These are phyloP conservation scores for Avicennia marina DNA, from an alignment of 257 asterid genomes.

Conservation along the genomic window DNA sequence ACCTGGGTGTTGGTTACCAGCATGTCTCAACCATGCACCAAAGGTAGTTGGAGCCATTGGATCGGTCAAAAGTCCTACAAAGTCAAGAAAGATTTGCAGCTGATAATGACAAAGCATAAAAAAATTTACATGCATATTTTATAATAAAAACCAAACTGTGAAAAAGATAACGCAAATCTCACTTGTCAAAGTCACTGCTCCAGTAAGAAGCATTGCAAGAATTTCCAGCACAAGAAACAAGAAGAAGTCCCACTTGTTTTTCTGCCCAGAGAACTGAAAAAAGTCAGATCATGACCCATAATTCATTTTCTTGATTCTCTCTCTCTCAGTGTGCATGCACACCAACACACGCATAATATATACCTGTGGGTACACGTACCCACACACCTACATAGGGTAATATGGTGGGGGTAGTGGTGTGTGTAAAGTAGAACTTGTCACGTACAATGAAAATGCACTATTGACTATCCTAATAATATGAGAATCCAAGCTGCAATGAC, in stretches of 20 bases:
- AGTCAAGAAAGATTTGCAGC: slow-evolving; percentile 4
- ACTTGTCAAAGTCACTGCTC: slow-evolving; percentile 80
- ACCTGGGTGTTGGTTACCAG: slow-evolving; percentile 69
- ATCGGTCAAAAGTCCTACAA: slow-evolving; percentile 85
- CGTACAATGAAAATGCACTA: too few species aligned
- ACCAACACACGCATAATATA: too few species aligned
- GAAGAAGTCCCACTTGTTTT: slow-evolving; percentile 98
- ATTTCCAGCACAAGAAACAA: slow-evolving; percentile 80
- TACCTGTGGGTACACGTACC: too few species aligned
- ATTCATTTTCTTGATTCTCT: neutral
- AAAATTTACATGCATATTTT: slow-evolving; percentile 1
- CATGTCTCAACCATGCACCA: slow-evolving; percentile 80
- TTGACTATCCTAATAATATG: too few species aligned
- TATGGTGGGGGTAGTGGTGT: too few species aligned
- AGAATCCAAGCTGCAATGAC: too few species aligned
- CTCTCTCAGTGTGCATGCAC: too few species aligned
- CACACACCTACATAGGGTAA: too few species aligned
- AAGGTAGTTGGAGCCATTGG: slow-evolving; percentile 85
- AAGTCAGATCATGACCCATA: slow-evolving; percentile 13
- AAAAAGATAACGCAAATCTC: slow-evolving; percentile 27
- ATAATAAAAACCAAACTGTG: neutral
- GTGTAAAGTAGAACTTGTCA: too few species aligned
- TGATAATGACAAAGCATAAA: slow-evolving; percentile 10
- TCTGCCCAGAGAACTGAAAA: slow-evolving; percentile 44
- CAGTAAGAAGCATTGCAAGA: slow-evolving; percentile 80